Evolutionary conservation across 495 filamentous ascomycete species (phyloP).

Genomic region (Xylaria castorea): DNA sequence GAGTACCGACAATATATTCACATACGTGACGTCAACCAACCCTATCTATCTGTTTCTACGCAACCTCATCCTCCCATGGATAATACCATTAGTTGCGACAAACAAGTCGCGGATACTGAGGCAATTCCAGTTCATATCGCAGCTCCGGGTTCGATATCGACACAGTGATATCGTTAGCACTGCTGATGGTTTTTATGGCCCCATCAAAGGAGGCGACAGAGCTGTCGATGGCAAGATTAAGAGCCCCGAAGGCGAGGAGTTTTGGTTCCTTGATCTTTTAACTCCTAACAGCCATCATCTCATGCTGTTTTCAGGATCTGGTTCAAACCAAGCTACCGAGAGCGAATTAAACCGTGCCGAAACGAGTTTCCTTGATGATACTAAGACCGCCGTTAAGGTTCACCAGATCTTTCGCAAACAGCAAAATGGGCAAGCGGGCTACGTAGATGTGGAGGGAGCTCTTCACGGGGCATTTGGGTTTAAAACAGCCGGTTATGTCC

Average conservation of each 20-base stretch:
- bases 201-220: conserved; percentile 44
- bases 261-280: conserved; percentile 43
- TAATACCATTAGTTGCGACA: conserved; percentile 41
- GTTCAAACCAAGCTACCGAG: conserved; percentile 23
- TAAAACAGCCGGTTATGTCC: conserved; percentile 30
- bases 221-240: conserved; percentile 40
- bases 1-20: conserved; percentile 42
- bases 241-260: conserved; percentile 25
- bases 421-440: background rate
- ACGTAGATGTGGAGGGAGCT: conserved; percentile 30
- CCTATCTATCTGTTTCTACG: conserved; percentile 37
- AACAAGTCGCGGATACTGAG: conserved; percentile 12
- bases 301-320: conserved; percentile 44
- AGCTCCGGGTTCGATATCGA: conserved; percentile 49
- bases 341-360: conserved; percentile 28
- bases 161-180: conserved; percentile 42
- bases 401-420: conserved; percentile 30
- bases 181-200: conserved; percentile 34
- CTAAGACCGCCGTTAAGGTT: conserved; percentile 27
- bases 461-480: conserved; percentile 38
- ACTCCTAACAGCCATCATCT: conserved; percentile 38
- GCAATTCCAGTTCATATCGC: conserved; percentile 41
- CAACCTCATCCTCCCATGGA: conserved; percentile 42
- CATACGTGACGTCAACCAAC: conserved; percentile 36
- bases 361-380: conserved; percentile 25